Percentiles rank a stretch among this genome's conserved stretches.
Evolutionary conservation across 257 asterid genomes (phyloP).

Genomic region (Jacaranda copaia): DNA sequence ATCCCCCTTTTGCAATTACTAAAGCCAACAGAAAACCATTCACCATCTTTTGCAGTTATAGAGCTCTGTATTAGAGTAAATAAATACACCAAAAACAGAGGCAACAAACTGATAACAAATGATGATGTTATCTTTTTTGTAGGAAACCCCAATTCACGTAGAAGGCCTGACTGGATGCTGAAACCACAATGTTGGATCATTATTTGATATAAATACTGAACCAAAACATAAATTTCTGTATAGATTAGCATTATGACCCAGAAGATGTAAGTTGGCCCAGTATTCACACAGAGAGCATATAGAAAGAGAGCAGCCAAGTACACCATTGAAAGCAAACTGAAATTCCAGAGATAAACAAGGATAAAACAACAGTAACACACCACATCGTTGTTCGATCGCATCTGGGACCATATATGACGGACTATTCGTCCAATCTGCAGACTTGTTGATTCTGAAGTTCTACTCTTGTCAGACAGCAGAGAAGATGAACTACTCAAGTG

Average conservation of each 20-base stretch:
- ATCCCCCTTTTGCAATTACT: conserved; percentile 56
- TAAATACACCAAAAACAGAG: conserved; percentile 88
- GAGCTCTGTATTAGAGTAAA: conserved; percentile 96
- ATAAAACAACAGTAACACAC: conserved; percentile 94
- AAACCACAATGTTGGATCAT: conserved; percentile 95
- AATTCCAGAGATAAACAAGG: conserved; percentile 91
- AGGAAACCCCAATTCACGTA: conserved; percentile 84
- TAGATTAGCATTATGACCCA: conserved; percentile 94
- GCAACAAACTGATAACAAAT: conserved; percentile 85
- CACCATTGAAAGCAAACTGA: conserved; percentile 96
- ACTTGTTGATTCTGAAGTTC: conserved; percentile 73
- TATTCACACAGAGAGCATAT: conserved; percentile 92
- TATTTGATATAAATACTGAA: conserved; percentile 92
- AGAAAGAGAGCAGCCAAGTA: conserved; percentile 88
- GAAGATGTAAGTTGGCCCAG: conserved; percentile 91
- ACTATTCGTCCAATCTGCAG: conserved; percentile 82
- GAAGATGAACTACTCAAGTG: conserved; percentile 71
- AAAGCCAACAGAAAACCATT: conserved; percentile 82
- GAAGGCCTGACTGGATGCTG: conserved; percentile 71
- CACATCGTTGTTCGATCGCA: conserved; percentile 89
- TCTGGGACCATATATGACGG: conserved; percentile 88
- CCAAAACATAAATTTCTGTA: conserved; percentile 80
- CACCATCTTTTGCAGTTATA: conserved; percentile 97
- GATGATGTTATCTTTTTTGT: conserved; percentile 77
- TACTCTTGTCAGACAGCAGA: conserved; percentile 80